phyloP scores from a whole-genome alignment of 495 filamentous ascomycete species.

The Trichocladium uniseriatum region DNA sequence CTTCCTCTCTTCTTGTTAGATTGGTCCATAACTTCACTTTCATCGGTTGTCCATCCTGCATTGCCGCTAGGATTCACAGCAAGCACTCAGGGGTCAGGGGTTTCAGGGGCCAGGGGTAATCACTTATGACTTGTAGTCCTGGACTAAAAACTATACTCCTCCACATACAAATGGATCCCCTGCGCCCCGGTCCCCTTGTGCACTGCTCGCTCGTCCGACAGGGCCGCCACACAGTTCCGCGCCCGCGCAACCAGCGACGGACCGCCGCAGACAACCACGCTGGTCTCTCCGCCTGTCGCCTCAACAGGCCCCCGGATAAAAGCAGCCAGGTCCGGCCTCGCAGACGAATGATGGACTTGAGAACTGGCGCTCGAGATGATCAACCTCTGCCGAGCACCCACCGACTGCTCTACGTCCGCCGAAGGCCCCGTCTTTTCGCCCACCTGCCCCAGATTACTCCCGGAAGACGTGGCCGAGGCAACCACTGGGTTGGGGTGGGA shows the following conservation, averaged over 20 bases:
- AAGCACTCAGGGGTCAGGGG: too few relatives aligned
- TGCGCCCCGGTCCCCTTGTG: constrained; percentile 88
- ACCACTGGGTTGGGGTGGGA: not conserved
- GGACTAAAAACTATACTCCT: constrained; percentile 39
- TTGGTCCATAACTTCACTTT: too few relatives aligned
- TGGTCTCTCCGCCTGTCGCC: constrained; percentile 68
- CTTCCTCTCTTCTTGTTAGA: too few relatives aligned
- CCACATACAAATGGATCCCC: constrained; percentile 48
- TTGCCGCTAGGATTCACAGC: too few relatives aligned
- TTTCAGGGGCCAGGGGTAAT: too few relatives aligned
- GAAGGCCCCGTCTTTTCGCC: constrained; percentile 18
- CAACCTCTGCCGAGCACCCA: constrained; percentile 16
- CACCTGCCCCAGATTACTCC: constrained; percentile 8
- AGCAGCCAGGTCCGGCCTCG: constrained; percentile 33
- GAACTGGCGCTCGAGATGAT: constrained; percentile 29
- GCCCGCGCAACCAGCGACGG: constrained; percentile 54
- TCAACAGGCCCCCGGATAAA: constrained; percentile 51
- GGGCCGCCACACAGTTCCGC: constrained; percentile 53
- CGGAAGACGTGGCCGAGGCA: constrained; percentile 14
- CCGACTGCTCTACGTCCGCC: constrained; percentile 22
- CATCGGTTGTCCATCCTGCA: too few relatives aligned
- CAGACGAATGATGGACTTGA: constrained; percentile 31
- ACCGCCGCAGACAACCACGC: constrained; percentile 75
- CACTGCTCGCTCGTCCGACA: constrained; percentile 80
- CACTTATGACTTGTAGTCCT: not conserved